Evolutionary conservation across 1,284 basidiomycete genomes (phyloP).

Genomic region (Ustilago shanxiensis): DNA sequence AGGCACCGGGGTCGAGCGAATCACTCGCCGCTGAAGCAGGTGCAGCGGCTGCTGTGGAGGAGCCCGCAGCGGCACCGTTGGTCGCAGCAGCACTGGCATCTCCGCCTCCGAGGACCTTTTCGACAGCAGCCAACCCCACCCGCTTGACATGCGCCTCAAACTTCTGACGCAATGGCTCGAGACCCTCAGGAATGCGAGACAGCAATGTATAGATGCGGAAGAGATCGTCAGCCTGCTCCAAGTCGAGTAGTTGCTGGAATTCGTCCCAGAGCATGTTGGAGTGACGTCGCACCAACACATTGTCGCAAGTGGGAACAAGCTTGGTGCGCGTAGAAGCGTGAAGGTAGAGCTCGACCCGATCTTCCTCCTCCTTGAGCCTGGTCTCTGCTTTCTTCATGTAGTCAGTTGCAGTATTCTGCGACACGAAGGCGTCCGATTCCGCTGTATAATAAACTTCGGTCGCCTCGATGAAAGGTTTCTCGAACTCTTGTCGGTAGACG

Average conservation of each 20-base stretch:
- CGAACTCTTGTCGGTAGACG: constrained; percentile 92
- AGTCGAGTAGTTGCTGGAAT: constrained; percentile 92
- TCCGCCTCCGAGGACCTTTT: constrained; percentile 76
- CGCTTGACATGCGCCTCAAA: constrained; percentile 96
- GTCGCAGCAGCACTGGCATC: constrained; percentile 68
- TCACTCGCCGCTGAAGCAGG: constrained; percentile 72
- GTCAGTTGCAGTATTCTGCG: constrained; percentile 90
- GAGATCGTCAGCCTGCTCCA: constrained; percentile 88
- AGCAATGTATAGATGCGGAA: constrained; percentile 91
- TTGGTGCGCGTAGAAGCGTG: constrained; percentile 74
- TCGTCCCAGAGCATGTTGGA: constrained; percentile 90
- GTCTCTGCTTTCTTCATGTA: constrained; percentile 97
- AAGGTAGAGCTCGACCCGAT: constrained; percentile 93
- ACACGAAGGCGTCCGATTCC: constrained; percentile 90
- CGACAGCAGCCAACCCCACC: constrained; percentile 85
- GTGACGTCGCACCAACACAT: constrained; percentile 90
- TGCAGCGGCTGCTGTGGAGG: constrained; percentile 30
- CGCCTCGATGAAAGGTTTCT: constrained; percentile 86
- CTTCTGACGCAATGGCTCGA: constrained; percentile 90
- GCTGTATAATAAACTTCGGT: constrained; percentile 92
- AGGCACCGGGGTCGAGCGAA: constrained; percentile 82
- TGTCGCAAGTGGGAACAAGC: constrained; percentile 90
- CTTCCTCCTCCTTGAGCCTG: constrained; percentile 91
- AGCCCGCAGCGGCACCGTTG: constrained; percentile 69
- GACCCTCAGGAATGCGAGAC: constrained; percentile 86